Evolutionary conservation across 345 rosid species (phyloP).

Genomic region (Salix suchowensis): DNA sequence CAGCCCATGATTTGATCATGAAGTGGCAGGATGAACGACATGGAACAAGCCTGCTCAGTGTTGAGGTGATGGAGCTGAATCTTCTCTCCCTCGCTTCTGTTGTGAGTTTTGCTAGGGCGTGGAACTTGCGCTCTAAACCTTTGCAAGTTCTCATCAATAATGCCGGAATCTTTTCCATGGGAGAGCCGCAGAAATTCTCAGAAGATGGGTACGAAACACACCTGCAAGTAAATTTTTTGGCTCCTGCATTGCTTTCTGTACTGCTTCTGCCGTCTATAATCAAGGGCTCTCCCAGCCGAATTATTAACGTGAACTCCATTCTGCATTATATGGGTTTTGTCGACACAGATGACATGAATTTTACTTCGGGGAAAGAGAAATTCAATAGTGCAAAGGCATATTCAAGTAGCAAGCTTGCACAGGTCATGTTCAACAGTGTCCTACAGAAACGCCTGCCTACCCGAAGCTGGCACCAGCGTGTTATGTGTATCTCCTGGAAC

Average conservation of each 20-base stretch:
- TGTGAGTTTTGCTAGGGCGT: conserved; percentile 3
- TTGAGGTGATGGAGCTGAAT: conserved; percentile 15
- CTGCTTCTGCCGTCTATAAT: conserved; percentile 14
- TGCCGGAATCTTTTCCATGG: conserved; percentile 9
- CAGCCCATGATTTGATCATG: conserved; percentile 12
- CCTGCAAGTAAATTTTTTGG: conserved; percentile 15
- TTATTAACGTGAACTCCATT: conserved; percentile 11
- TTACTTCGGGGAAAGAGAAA: background rate
- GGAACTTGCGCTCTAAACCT: conserved; percentile 5
- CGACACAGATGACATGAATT: conserved; percentile 9
- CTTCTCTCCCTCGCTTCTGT: conserved; percentile 12
- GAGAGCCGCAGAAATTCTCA: conserved; percentile 11
- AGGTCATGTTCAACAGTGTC: conserved; percentile 16
- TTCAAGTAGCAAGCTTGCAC: conserved; percentile 12
- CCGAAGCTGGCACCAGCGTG: background rate
- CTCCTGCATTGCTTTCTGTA: conserved; percentile 17
- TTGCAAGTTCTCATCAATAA: conserved; percentile 16
- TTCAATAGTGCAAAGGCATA: conserved; percentile 8
- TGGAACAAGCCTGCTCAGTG: background rate
- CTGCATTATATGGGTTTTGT: conserved; percentile 8
- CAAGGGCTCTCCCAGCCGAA: conserved; percentile 14
- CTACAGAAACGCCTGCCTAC: conserved; percentile 7
- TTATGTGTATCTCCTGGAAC: conserved; percentile 15
- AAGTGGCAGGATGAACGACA: conserved; percentile 12
- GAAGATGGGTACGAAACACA: conserved; percentile 15